Conservation (phyloP, 1,284 basidiomycete genomes). For the Fomes fomentarius region DNA sequence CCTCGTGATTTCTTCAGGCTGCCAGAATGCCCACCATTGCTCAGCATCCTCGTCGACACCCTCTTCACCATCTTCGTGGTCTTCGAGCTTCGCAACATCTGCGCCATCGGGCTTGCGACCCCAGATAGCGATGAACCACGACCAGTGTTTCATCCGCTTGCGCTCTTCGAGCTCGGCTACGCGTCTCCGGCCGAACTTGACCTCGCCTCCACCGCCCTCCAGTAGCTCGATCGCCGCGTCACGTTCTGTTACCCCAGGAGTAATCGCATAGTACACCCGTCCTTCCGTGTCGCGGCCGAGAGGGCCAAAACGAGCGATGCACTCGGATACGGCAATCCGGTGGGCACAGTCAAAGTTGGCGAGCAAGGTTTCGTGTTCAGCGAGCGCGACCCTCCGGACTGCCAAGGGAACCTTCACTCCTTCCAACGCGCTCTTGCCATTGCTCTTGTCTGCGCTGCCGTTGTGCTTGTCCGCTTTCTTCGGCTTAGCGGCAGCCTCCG, state of each 20-base stretch:
- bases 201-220: slow-evolving; percentile 30
- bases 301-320: slow-evolving; percentile 36
- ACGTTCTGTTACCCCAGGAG: slow-evolving; percentile 34
- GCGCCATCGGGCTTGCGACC: slow-evolving; percentile 52
- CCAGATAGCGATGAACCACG: slow-evolving; percentile 75
- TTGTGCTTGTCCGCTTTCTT: slow-evolving; percentile 15
- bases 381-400: slow-evolving; percentile 16
- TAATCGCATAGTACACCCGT: slow-evolving; percentile 40
- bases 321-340: slow-evolving; percentile 28
- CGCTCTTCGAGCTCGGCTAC: slow-evolving; percentile 50
- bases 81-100: slow-evolving; percentile 26
- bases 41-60: slow-evolving; percentile 40
- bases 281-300: slow-evolving; percentile 43
- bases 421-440: slow-evolving; percentile 46
- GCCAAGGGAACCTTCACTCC: slow-evolving; percentile 20
- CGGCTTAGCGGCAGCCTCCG: not conserved
- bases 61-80: slow-evolving; percentile 28
- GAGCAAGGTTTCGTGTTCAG: slow-evolving; percentile 34
- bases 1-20: slow-evolving; percentile 63
- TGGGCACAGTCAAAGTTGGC: slow-evolving; percentile 35
- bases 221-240: slow-evolving; percentile 36
- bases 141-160: slow-evolving; percentile 57
- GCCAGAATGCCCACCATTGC: slow-evolving; percentile 75
- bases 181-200: slow-evolving; percentile 37
- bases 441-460: slow-evolving; percentile 37